These are phyloP conservation scores for Paramecium sexaurelia DNA, from an alignment of 73 alveolate genomes.

Conservation along the genomic window DNA sequence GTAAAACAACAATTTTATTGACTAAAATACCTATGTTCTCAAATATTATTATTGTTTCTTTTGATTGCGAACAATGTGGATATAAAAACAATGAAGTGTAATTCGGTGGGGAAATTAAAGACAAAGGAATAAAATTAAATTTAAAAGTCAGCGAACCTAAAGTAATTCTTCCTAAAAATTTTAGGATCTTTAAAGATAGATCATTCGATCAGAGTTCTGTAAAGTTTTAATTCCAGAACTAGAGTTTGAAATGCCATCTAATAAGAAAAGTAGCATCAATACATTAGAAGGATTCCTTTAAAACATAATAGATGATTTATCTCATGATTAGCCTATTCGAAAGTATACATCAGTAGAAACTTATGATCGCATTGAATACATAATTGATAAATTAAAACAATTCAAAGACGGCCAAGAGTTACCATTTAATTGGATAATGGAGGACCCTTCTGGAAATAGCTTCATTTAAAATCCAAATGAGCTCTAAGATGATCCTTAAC, in stretches of 20 bases:
- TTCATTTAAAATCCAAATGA: slow-evolving; percentile 94
- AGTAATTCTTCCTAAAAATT: background rate
- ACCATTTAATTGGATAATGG: slow-evolving; percentile 90
- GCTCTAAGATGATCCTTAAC: slow-evolving; percentile 88
- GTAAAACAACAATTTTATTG: slow-evolving; percentile 90
- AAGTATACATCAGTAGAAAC: slow-evolving; percentile 83
- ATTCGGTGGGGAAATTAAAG: slow-evolving; percentile 93
- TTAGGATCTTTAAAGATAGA: slow-evolving; percentile 84
- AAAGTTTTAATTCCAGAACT: slow-evolving; percentile 89
- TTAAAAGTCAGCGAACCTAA: slow-evolving; percentile 76
- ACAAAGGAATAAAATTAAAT: slow-evolving; percentile 83
- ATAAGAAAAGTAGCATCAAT: slow-evolving; percentile 93
- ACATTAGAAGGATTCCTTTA: slow-evolving; percentile 94
- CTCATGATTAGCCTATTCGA: slow-evolving; percentile 87
- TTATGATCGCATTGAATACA: slow-evolving; percentile 85
- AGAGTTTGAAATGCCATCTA: slow-evolving; percentile 93
- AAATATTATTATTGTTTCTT: slow-evolving; percentile 91
- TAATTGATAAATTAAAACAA: slow-evolving; percentile 75
- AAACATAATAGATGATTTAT: slow-evolving; percentile 85
- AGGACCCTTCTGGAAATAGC: slow-evolving; percentile 97
- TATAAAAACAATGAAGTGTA: slow-evolving; percentile 92
- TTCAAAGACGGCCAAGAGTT: slow-evolving; percentile 84
- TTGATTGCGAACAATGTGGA: slow-evolving; percentile 96
- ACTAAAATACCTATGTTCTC: slow-evolving; percentile 97
- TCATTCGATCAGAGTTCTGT: slow-evolving; percentile 86